Base-by-base conservation (phyloP, 2,329 filamentous ascomycete genomes). In the Cryphonectria radicalis region DNA sequence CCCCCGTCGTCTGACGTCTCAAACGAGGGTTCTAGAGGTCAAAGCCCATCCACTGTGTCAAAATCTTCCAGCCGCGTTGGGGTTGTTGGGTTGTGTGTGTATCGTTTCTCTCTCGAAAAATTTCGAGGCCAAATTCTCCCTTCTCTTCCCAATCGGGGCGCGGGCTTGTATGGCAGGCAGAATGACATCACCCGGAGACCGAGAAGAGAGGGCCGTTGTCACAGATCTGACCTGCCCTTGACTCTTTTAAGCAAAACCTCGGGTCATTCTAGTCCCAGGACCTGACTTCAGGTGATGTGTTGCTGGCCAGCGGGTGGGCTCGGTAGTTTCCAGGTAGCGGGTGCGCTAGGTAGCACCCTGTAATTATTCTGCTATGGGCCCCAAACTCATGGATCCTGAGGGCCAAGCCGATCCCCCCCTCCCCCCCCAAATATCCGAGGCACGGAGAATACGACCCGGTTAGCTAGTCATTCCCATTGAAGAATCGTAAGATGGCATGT, bases 321-420 rank as follows among this genome's bases (percentile, higher is more conserved):
- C 59, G 59, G 59, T 62, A 59, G 59, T 62, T 62, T 62, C 59
- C 59, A 62, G 32, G 35, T 62, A 40, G 35, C 4, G 35, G 59
- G 22, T 62, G 59, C 59, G 32, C 59, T 62, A 40, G 59, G 59
- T 22, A 19, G 35, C 14, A 11, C 59, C 59, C 59, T 62, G 46
- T 50, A 50, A 50, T 22, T 22, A 22, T 5, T 46, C 17, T 46
- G 43, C 43, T 46, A 22, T 46, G 43, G 43, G 43, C 35, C 19
- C 40, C 35, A 22, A 22, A 7, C 59, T 40, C 59, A 62, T 40
- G 32, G 59, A 22, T n/a, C 14, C 59, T 22, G 32, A 35, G 59
- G 59, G 19, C 7, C 22, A 3, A 57, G 59, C 40, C 32, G 59
- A 62, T 60, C 57, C 59, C 28, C 28, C 28, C 2, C 28, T 28